Conservation (phyloP, 2,329 filamentous ascomycete species). For the Fusarium staphyleae region DNA sequence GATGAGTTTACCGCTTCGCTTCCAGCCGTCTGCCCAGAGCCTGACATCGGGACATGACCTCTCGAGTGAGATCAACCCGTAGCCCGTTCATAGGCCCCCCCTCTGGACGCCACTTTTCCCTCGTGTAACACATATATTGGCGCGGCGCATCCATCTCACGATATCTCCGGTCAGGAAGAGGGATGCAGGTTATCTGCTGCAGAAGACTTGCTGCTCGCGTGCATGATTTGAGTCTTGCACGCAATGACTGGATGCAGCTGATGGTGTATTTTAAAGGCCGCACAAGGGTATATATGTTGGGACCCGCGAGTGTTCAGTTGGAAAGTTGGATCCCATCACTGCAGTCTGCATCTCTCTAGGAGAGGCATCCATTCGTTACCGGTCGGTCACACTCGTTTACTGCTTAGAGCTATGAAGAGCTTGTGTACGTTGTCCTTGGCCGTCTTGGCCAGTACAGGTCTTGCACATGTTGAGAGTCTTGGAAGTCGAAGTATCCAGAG, state of each 20-base stretch:
- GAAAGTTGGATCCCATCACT: neutral
- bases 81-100: neutral
- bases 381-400: slow-evolving; percentile 36
- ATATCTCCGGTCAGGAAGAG: neutral
- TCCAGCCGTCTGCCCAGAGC: too few relatives aligned
- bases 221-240: too few relatives aligned
- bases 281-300: slow-evolving; percentile 1
- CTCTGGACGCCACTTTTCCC: neutral
- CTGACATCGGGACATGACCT: neutral
- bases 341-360: neutral
- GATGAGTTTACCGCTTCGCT: too few relatives aligned
- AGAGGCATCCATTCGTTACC: slow-evolving; percentile 32
- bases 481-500: neutral
- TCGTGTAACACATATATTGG: slow-evolving; percentile 3
- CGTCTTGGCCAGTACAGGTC: slow-evolving; percentile 1
- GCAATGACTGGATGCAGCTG: too few relatives aligned
- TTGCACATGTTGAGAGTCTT: neutral
- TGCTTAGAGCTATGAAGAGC: slow-evolving; percentile 22
- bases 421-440: slow-evolving; percentile 6
- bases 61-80: neutral
- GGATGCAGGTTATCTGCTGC: neutral
- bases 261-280: neutral
- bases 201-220: too few relatives aligned
- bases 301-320: neutral
- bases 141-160: neutral